Base-by-base conservation (phyloP, 352 stramenopile species). In the Phytophthora capsici region DNA sequence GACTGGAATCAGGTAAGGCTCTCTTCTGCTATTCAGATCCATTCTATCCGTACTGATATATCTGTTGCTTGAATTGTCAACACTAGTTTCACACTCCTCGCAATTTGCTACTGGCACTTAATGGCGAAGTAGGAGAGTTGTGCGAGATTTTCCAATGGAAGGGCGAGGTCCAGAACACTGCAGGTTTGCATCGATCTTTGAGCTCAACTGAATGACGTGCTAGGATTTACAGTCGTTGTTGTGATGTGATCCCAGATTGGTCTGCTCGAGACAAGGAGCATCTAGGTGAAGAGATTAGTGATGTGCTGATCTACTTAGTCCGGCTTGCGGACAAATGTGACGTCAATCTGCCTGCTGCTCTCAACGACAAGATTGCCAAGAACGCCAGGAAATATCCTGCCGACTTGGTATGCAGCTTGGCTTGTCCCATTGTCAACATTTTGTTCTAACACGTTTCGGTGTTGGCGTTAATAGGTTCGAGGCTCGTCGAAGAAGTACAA, bases 241-340 rank as follows among this genome's bases (percentile, higher is more conserved):
- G 16, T 3, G 56, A 19, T 40, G 20, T 58, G n/a, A 20, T 22
- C 12, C 46, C 57, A 89, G 87, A 89, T 52, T 96, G 77, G 84
- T 85, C 73, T 12, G 41, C 75, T 3, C 82, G 94, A 19, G 85
- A 98, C 51, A 75, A 93, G 14, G 87, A 95, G 50, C 95, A 98
- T 56, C 62, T 99, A 4, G 94, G 91, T 23, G 94, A 99, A 71
- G 96, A 99, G 78, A 84, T 99, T 22, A 97, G 95, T 19, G 97
- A 99, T 77, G 96, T 99, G 45, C 73, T 97, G 40, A 98, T 99
- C 65, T 99, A 99, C 64, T 74, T 98, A 13, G 82, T 99, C n/a
- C 89, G 91, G 23, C 84, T 99, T n/a, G 91, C 94, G 72, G 89
- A 98, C 66, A 88, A 88, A 38, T 98, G 94, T 63, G 79, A 93